Percentiles rank a stretch among this genome's conserved stretches.
These are phyloP conservation scores for Arachis stenosperma DNA, from an alignment of 306 rosid species.

Conservation along the genomic window DNA sequence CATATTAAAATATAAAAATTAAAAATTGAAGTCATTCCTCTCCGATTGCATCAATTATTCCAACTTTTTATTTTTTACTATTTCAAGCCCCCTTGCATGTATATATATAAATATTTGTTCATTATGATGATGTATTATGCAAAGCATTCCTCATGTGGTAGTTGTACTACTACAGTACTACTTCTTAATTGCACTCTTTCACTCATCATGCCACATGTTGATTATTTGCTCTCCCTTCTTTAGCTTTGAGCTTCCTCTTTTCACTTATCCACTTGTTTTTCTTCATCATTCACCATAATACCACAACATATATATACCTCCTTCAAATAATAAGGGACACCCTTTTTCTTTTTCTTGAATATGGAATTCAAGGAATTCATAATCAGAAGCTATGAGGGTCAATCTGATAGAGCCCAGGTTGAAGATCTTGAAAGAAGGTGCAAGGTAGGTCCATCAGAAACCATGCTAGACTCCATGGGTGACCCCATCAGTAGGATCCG, in stretches of 20 bases:
- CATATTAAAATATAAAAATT: too few species aligned
- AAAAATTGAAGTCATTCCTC: too few species aligned
- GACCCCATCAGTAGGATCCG: constrained; percentile 90
- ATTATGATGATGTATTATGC: constrained; percentile 34
- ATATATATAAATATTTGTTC: constrained; percentile 36
- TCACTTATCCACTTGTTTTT: neutral
- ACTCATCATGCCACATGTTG: neutral
- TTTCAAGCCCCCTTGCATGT: neutral
- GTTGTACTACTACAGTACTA: neutral
- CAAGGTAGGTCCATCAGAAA: constrained; percentile 69
- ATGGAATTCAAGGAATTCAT: constrained; percentile 50
- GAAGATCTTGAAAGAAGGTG: constrained; percentile 74
- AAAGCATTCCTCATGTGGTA: constrained; percentile 21
- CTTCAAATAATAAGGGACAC: neutral
- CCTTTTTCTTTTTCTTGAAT: neutral
- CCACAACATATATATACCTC: neutral
- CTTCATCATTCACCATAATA: neutral
- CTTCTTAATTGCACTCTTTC: neutral
- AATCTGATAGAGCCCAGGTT: constrained; percentile 61
- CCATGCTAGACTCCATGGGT: constrained; percentile 64
- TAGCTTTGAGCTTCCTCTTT: neutral
- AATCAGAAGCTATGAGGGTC: constrained; percentile 60
- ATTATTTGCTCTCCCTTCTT: neutral
- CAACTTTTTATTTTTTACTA: too few species aligned
- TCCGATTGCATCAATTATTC: too few species aligned